Evolutionary conservation across 1,284 basidiomycete species (phyloP).

Genomic region (Pseudozyma hubeiensis): DNA sequence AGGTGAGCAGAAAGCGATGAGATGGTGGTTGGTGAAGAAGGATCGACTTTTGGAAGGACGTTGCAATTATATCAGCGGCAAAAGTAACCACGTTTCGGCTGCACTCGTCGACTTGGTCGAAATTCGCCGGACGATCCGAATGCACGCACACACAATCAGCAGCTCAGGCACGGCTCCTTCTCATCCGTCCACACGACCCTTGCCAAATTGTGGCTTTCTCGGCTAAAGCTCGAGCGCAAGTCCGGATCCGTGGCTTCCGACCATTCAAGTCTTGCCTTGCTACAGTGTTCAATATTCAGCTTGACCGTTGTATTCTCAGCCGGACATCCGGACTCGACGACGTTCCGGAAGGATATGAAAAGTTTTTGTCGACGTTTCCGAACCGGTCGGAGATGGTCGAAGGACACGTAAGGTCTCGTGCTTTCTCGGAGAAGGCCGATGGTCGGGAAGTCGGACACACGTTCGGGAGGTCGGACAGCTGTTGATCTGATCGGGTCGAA

Average conservation of each 20-base stretch:
- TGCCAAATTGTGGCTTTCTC: not conserved
- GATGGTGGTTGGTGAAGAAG: not conserved
- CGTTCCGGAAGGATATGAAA: too few relatives aligned
- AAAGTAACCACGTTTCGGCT: too few relatives aligned
- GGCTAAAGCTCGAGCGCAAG: not conserved
- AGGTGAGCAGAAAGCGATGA: constrained; percentile 18
- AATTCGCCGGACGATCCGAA: not conserved
- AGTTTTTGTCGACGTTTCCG: too few relatives aligned
- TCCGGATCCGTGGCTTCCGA: not conserved
- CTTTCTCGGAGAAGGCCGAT: constrained; percentile 1
- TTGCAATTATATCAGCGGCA: too few relatives aligned
- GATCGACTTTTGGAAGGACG: too few relatives aligned
- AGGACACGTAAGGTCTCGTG: not conserved
- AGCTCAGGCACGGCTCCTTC: too few relatives aligned
- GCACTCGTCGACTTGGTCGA: not conserved
- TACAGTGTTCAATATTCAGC: too few relatives aligned
- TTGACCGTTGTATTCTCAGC: too few relatives aligned
- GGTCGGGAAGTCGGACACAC: not conserved
- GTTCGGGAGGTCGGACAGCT: too few relatives aligned
- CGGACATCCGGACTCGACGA: too few relatives aligned
- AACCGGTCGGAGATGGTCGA: not conserved
- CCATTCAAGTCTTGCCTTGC: too few relatives aligned
- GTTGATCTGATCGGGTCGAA: not conserved
- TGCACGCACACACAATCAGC: not conserved
- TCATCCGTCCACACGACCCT: not conserved